Conservation (phyloP, 257 asterid genomes). For the Paraleonurus japonicus region DNA sequence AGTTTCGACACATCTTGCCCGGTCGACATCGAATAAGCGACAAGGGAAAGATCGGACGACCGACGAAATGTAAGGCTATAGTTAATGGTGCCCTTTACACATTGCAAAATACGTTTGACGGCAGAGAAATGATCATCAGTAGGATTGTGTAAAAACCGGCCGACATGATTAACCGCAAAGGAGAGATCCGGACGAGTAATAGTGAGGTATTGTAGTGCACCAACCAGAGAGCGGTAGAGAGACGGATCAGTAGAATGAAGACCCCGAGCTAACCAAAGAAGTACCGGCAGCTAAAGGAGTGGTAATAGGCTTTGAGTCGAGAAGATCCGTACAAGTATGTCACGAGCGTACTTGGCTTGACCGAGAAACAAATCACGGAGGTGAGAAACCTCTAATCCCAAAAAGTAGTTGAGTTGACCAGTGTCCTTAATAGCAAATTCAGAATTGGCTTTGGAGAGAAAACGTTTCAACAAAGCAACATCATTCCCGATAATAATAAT, state of each 20-base stretch:
- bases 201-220: background rate
- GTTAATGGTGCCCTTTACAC: background rate
- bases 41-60: too few species aligned
- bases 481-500: too few species aligned
- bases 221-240: background rate
- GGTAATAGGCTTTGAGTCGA: background rate
- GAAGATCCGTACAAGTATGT: background rate
- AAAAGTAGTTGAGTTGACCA: background rate
- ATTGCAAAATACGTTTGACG: background rate
- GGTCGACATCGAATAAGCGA: too few species aligned
- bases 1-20: too few species aligned
- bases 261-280: background rate
- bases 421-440: background rate
- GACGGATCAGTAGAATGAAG: background rate
- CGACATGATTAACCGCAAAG: background rate
- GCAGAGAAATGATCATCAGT: too few species aligned
- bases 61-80: too few species aligned
- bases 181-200: background rate
- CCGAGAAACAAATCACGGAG: background rate
- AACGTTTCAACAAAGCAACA: too few species aligned
- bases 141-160: background rate
- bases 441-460: too few species aligned
- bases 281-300: background rate
- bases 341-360: background rate
- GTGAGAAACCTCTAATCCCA: background rate